Evolutionary conservation across 345 rosid genomes (phyloP).

Genomic region (Ricinus communis): DNA sequence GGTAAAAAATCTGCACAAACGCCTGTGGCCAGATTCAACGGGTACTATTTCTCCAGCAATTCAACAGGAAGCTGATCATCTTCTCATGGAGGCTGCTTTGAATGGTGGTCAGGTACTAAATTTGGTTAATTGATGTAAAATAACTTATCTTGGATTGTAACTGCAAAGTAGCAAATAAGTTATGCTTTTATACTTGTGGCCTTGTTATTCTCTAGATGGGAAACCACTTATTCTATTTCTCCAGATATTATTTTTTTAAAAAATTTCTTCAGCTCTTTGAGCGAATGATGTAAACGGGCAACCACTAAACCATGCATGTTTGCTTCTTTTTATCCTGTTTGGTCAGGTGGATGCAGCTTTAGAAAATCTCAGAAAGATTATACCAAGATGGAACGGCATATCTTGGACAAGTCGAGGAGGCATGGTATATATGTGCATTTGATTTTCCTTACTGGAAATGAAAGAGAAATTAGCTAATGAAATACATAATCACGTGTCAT

Average conservation of each 20-base stretch:
- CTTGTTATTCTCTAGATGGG: neutral
- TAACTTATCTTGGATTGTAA: neutral
- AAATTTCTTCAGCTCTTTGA: neutral
- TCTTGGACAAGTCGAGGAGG: slow-evolving; percentile 82
- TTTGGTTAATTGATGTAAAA: neutral
- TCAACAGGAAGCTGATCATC: slow-evolving; percentile 74
- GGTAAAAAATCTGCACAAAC: slow-evolving; percentile 56
- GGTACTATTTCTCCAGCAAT: slow-evolving; percentile 50
- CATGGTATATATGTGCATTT: slow-evolving; percentile 52
- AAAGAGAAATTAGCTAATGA: neutral
- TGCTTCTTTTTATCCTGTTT: slow-evolving; percentile 1
- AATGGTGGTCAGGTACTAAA: slow-evolving; percentile 60
- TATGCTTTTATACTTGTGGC: neutral
- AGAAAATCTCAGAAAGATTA: slow-evolving; percentile 42
- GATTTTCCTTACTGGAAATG: slow-evolving; percentile 3
- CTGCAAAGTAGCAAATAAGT: neutral
- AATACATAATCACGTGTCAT: neutral
- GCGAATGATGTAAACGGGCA: neutral
- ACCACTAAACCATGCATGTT: neutral
- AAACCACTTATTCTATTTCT: no score
- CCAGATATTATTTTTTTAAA: neutral
- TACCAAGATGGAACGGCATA: slow-evolving; percentile 62
- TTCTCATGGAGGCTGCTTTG: slow-evolving; percentile 83
- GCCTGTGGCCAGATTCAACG: slow-evolving; percentile 66
- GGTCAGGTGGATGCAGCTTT: slow-evolving; percentile 55